Conservation (phyloP, 1,284 basidiomycete species). For the Salmacisia buchloeana region DNA sequence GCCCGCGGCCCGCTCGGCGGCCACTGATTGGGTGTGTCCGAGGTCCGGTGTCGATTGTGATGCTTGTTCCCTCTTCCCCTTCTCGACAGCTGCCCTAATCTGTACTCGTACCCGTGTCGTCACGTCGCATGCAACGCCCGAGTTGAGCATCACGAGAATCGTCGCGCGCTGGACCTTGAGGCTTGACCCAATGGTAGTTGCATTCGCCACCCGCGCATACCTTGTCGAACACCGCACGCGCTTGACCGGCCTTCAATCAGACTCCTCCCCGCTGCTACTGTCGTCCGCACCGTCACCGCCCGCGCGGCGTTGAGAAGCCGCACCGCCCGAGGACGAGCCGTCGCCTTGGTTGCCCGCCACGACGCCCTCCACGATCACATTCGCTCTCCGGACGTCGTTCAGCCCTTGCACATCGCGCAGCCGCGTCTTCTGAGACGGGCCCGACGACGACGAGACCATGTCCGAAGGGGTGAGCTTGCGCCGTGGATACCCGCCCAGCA, state of each 20-base stretch:
- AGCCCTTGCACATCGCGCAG: conserved; percentile 27
- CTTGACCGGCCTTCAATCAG: no score
- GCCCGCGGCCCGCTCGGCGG: conserved; percentile 30
- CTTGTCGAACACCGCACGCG: no score
- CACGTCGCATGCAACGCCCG: no score
- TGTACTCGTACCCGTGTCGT: no score
- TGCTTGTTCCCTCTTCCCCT: not conserved
- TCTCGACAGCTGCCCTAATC: not conserved
- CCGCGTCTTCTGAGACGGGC: not conserved
- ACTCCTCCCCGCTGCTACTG: conserved; percentile 2
- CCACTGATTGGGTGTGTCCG: not conserved
- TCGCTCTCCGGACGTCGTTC: conserved; percentile 23
- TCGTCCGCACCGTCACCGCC: no score
- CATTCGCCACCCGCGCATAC: not conserved
- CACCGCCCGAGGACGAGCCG: not conserved
- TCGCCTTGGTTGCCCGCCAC: conserved; percentile 14
- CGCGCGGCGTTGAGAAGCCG: not conserved
- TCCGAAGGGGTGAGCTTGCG: conserved; percentile 16
- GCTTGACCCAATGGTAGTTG: no score
- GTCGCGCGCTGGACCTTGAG: no score
- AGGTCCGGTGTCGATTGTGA: not conserved
- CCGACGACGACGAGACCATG: not conserved
- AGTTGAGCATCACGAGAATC: no score
- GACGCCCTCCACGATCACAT: conserved; percentile 34
- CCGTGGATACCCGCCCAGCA: conserved; percentile 36